phyloP scores from a whole-genome alignment of 352 stramenopile species.

The Phytophthora pinifolia region DNA sequence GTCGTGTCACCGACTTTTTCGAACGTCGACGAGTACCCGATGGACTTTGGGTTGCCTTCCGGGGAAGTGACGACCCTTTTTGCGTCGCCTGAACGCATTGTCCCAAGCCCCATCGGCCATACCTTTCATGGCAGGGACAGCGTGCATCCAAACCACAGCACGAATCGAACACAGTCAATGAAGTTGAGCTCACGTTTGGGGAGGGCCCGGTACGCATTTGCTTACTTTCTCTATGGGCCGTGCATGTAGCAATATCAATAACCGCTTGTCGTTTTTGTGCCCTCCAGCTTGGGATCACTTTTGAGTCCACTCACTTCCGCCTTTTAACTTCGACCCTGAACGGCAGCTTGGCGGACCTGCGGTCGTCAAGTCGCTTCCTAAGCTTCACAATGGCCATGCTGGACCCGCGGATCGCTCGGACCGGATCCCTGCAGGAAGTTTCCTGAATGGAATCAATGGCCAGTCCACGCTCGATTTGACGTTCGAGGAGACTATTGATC shows the following conservation, averaged over 20 bases:
- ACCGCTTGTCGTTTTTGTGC: background rate
- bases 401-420: constrained; percentile 65
- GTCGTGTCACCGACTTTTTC: constrained; percentile 74
- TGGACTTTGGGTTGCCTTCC: constrained; percentile 57
- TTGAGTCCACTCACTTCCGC: constrained; percentile 72
- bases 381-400: constrained; percentile 53
- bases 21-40: constrained; percentile 43
- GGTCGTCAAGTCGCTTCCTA: constrained; percentile 68
- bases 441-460: constrained; percentile 73
- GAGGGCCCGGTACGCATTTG: constrained; percentile 51
- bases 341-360: constrained; percentile 46
- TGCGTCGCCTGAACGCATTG: constrained; percentile 31
- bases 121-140: background rate
- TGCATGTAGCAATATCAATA: background rate
- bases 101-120: constrained; percentile 41
- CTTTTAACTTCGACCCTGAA: constrained; percentile 49
- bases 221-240: background rate
- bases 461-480: constrained; percentile 60
- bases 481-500: constrained; percentile 66
- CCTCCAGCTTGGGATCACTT: constrained; percentile 71
- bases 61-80: constrained; percentile 49
- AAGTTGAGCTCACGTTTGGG: constrained; percentile 72
- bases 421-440: constrained; percentile 51
- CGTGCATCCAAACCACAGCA: background rate
- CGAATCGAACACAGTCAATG: constrained; percentile 27